Evolutionary conservation across 1,284 basidiomycete species (phyloP).

Genomic region (Cryptococcus jaspeensis): DNA sequence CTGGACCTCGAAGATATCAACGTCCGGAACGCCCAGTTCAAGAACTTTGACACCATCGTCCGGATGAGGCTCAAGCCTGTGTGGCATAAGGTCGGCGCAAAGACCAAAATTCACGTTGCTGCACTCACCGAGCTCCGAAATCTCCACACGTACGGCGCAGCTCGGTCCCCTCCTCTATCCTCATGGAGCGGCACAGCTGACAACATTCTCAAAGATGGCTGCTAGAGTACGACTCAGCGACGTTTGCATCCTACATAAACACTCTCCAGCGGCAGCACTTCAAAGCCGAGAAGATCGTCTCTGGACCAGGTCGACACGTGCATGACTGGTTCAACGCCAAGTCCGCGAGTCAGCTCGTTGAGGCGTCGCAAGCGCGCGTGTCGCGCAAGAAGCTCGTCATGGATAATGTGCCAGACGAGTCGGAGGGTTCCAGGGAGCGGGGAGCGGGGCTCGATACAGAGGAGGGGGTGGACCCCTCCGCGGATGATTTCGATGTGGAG

Average conservation of each 20-base stretch:
- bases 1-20: slow-evolving; percentile 92
- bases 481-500: slow-evolving; percentile 40
- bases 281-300: slow-evolving; percentile 35
- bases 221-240: slow-evolving; percentile 84
- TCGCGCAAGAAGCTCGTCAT: slow-evolving; percentile 28
- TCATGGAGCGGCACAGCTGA: not conserved
- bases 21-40: slow-evolving; percentile 91
- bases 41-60: slow-evolving; percentile 87
- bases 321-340: slow-evolving; percentile 55
- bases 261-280: slow-evolving; percentile 60
- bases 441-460: slow-evolving; percentile 5
- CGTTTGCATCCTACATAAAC: slow-evolving; percentile 89
- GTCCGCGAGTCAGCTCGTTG: slow-evolving; percentile 82
- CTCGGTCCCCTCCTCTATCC: too few relatives aligned
- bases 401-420: slow-evolving; percentile 33
- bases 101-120: slow-evolving; percentile 85
- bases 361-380: slow-evolving; percentile 44
- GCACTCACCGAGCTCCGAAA: slow-evolving; percentile 84
- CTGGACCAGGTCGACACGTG: slow-evolving; percentile 40
- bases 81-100: slow-evolving; percentile 93
- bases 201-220: slow-evolving; percentile 63
- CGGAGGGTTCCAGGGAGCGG: not conserved
- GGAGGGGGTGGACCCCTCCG: slow-evolving; percentile 16
- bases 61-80: slow-evolving; percentile 85
- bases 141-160: slow-evolving; percentile 69